These are phyloP conservation scores for Nitzschia sp. DNA, from an alignment of 108 stramenopile species.

Conservation along the genomic window DNA sequence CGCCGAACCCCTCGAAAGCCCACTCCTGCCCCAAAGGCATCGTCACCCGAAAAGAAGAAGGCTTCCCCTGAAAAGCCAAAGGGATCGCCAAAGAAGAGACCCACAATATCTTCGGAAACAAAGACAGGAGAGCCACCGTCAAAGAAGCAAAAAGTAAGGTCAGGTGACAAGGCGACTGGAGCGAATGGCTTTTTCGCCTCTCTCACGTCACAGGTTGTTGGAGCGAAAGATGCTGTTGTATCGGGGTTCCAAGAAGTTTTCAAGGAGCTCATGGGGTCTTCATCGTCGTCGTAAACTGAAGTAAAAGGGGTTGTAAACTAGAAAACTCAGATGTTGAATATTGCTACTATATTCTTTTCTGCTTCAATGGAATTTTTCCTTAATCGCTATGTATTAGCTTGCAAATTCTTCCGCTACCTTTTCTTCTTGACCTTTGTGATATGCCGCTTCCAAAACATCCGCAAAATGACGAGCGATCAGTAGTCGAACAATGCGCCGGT, in stretches of 20 bases:
- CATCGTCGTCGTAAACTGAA: neutral
- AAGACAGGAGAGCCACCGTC: neutral
- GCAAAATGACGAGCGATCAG: constrained; percentile 86
- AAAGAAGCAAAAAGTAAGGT: neutral
- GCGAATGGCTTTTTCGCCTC: neutral
- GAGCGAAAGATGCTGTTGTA: neutral
- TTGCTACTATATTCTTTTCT: too few species aligned
- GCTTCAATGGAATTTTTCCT: too few species aligned
- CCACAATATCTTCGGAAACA: neutral
- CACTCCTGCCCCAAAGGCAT: neutral
- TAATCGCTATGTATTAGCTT: too few species aligned
- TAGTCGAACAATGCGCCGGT: constrained; percentile 81
- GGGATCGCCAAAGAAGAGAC: neutral
- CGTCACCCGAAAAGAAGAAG: neutral
- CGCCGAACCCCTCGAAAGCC: neutral
- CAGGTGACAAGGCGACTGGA: neutral
- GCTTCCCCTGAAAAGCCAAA: neutral
- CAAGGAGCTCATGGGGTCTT: neutral
- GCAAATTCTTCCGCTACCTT: neutral
- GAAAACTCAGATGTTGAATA: too few species aligned
- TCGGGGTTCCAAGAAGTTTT: neutral
- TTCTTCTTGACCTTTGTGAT: constrained; percentile 28
- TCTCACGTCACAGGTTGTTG: neutral
- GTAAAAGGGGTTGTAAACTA: too few species aligned
- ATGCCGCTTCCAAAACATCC: constrained; percentile 50